These are phyloP conservation scores for Toxoplasma gondii DNA, from an alignment of 169 alveolate genomes.

Conservation along the genomic window DNA sequence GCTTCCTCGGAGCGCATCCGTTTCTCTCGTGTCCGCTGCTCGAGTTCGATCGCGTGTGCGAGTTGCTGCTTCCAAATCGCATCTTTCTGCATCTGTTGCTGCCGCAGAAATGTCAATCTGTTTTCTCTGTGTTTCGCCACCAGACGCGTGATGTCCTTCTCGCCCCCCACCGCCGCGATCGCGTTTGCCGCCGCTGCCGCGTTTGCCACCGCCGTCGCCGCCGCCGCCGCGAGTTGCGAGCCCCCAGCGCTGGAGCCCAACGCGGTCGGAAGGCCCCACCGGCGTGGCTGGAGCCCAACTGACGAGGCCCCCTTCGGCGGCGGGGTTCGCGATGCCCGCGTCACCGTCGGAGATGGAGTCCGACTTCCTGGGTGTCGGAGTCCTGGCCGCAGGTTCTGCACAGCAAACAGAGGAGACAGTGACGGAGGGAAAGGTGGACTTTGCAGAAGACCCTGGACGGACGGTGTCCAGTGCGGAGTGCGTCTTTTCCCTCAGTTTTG, in stretches of 20 bases:
- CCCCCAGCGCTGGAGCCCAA: background rate
- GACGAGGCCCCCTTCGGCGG: background rate
- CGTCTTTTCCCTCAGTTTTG: too few species aligned
- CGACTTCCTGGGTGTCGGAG: background rate
- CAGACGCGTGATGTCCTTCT: background rate
- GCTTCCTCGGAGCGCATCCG: background rate
- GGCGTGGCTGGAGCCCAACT: background rate
- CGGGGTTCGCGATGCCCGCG: background rate
- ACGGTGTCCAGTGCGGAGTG: too few species aligned
- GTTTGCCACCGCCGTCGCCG: background rate
- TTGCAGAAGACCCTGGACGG: too few species aligned
- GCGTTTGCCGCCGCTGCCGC: slow-evolving; percentile 26
- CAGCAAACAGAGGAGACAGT: too few species aligned
- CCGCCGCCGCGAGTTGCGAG: background rate
- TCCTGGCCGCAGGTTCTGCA: too few species aligned
- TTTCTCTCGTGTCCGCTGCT: background rate
- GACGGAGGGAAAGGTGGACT: too few species aligned
- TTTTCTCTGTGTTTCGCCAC: background rate
- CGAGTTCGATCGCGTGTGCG: slow-evolving; percentile 30
- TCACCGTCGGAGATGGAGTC: background rate
- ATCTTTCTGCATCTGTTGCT: background rate
- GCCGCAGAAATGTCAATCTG: background rate
- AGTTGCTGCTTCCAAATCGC: background rate
- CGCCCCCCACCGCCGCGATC: background rate
- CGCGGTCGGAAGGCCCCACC: background rate